Evolutionary conservation across 2,329 filamentous ascomycete species (phyloP).

Genomic region (Alternaria incomplexa): DNA sequence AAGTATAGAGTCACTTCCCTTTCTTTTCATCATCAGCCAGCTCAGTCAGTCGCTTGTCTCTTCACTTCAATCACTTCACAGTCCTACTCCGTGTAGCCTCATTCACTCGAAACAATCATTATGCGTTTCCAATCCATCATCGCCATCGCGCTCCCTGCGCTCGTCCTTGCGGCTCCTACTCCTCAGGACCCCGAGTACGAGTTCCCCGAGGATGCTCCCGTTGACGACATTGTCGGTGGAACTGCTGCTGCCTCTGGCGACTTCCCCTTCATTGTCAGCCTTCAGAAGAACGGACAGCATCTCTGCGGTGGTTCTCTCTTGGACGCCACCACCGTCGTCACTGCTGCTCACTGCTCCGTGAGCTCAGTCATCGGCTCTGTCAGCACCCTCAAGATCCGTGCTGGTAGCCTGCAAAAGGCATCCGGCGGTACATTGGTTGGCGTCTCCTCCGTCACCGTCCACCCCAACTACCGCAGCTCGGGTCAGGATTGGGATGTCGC

Average conservation of each 20-base stretch:
- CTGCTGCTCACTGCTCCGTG: conserved; percentile 37
- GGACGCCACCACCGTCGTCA: conserved; percentile 37
- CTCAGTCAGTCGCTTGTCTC: conserved; percentile 20
- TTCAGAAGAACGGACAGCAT: conserved; percentile 28
- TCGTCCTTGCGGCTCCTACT: conserved; percentile 26
- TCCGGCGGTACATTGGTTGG: conserved; percentile 28
- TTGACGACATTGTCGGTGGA: conserved; percentile 33
- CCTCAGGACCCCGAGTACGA: conserved; percentile 25
- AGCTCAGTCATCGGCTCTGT: conserved; percentile 20
- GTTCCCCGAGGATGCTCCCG: conserved; percentile 8
- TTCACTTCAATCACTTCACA: conserved; percentile 9
- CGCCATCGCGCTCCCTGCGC: conserved; percentile 29
- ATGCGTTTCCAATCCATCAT: conserved; percentile 33
- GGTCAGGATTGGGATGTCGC: conserved; percentile 31
- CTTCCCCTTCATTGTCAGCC: conserved; percentile 37
- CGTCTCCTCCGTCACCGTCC: conserved; percentile 23
- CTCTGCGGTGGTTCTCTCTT: conserved; percentile 37
- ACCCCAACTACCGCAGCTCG: conserved; percentile 26
- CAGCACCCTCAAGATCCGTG: conserved; percentile 19
- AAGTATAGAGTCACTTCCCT: conserved; percentile 10
- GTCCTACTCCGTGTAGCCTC: conserved; percentile 4
- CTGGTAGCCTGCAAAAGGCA: conserved; percentile 24
- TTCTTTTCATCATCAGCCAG: conserved; percentile 3
- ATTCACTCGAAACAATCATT: conserved; percentile 11
- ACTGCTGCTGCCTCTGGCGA: conserved; percentile 29